Percentiles rank a stretch among this genome's conserved stretches.
Conservation (phyloP, 768 basidiomycete genomes). For the Imleria badia region DNA sequence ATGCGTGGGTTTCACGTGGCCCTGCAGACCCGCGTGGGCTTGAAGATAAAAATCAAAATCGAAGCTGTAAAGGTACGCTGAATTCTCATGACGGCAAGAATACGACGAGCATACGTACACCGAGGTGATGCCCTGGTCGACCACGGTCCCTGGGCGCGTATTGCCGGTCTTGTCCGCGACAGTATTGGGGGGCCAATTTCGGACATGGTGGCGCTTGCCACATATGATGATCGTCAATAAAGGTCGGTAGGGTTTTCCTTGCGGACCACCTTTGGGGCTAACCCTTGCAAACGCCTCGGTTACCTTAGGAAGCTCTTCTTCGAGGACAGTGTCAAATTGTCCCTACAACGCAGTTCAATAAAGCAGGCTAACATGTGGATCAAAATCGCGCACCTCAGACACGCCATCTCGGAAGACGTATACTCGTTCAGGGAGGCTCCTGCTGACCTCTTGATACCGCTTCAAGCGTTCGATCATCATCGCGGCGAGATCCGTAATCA, state of each 20-base stretch:
- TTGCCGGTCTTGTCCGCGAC: constrained; percentile 69
- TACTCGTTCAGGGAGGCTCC: constrained; percentile 61
- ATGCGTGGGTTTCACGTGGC: constrained; percentile 70
- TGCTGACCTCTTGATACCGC: constrained; percentile 55
- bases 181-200: constrained; percentile 56
- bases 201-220: constrained; percentile 64
- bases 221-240: constrained; percentile 73
- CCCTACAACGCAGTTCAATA: constrained; percentile 44
- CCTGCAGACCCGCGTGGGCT: constrained; percentile 74
- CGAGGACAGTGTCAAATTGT: constrained; percentile 64
- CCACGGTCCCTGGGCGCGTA: constrained; percentile 75
- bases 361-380: not conserved
- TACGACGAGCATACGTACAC: constrained; percentile 40
- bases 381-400: constrained; percentile 55
- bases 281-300: constrained; percentile 52
- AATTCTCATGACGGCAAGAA: not conserved
- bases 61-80: constrained; percentile 38
- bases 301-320: constrained; percentile 62
- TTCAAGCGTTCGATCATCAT: constrained; percentile 75
- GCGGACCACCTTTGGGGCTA: constrained; percentile 42
- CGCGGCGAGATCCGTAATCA: constrained; percentile 59
- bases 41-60: constrained; percentile 70
- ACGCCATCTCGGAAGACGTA: constrained; percentile 81
- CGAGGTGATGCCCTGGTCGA: constrained; percentile 75
- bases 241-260: constrained; percentile 54